Conservation (phyloP, 192 early-diverging fungal genomes). For the Backusella australiensis region DNA sequence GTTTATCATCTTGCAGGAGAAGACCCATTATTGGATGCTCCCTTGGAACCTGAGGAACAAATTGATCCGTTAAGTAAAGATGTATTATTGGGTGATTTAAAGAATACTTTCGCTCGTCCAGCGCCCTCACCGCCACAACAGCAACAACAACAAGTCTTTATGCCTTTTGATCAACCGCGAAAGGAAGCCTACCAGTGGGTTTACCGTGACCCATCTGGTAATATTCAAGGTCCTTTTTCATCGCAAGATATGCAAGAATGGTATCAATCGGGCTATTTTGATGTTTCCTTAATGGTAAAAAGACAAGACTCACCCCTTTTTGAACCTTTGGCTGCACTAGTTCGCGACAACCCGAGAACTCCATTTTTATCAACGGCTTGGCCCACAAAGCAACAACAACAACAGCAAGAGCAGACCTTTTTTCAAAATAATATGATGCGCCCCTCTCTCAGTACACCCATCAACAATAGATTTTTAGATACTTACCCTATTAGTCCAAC, state of each 20-base stretch:
- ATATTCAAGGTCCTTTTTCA: slow-evolving; percentile 87
- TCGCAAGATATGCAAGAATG: slow-evolving; percentile 94
- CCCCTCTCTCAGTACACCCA: background rate
- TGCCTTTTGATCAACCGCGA: background rate
- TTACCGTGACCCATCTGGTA: slow-evolving; percentile 83
- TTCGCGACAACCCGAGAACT: slow-evolving; percentile 52
- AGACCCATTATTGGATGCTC: background rate
- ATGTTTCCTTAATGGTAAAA: slow-evolving; percentile 74
- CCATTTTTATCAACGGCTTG: slow-evolving; percentile 56
- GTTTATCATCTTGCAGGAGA: background rate
- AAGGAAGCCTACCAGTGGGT: slow-evolving; percentile 59
- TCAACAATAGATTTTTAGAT: background rate
- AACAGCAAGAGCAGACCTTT: background rate
- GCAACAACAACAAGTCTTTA: background rate
- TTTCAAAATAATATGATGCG: slow-evolving; percentile 1
- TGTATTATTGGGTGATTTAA: background rate
- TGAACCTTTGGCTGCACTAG: slow-evolving; percentile 73
- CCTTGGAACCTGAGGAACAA: background rate
- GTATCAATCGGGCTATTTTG: slow-evolving; percentile 87
- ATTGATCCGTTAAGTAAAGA: background rate
- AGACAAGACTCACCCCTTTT: slow-evolving; percentile 72
- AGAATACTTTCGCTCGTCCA: background rate
- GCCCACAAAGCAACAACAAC: background rate
- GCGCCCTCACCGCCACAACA: background rate
- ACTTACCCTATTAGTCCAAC: background rate